These are phyloP conservation scores for Chaetomiaceae sp. DNA, from an alignment of 2,329 filamentous ascomycete species.

Conservation along the genomic window DNA sequence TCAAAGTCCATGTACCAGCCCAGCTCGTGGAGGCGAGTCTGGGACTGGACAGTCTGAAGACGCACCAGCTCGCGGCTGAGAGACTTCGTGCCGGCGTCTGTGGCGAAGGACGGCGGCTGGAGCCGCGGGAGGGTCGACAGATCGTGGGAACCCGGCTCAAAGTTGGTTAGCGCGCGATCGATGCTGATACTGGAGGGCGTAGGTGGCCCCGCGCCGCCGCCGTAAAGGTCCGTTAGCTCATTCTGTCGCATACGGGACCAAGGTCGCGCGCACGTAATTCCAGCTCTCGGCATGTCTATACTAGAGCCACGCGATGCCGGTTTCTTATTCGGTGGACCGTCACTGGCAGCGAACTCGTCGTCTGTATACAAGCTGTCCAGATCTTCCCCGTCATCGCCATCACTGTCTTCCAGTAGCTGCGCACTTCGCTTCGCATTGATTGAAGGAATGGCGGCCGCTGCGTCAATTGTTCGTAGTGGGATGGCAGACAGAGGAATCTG, in stretches of 20 bases:
- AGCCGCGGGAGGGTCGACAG: conserved; percentile 59
- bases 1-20: conserved; percentile 78
- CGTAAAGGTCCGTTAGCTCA: neutral
- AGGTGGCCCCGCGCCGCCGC: neutral
- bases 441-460: neutral
- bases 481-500: conserved; percentile 35
- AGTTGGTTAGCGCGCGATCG: conserved; percentile 38
- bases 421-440: conserved; percentile 11
- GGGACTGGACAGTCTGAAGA: conserved; percentile 60
- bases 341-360: neutral
- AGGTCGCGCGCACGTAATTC: neutral
- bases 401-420: conserved; percentile 37
- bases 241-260: neutral
- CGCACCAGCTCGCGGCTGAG: conserved; percentile 62
- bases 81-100: conserved; percentile 53
- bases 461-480: conserved; percentile 21
- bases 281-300: conserved; percentile 1
- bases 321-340: conserved; percentile 9
- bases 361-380: conserved; percentile 37
- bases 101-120: conserved; percentile 62
- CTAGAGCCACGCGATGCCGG: conserved; percentile 14
- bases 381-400: conserved; percentile 42
- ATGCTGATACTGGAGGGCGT: conserved; percentile 14
- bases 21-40: conserved; percentile 57
- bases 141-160: conserved; percentile 64